Evolutionary conservation across 306 rosid genomes (phyloP).

Genomic region (Crotalaria pallida): DNA sequence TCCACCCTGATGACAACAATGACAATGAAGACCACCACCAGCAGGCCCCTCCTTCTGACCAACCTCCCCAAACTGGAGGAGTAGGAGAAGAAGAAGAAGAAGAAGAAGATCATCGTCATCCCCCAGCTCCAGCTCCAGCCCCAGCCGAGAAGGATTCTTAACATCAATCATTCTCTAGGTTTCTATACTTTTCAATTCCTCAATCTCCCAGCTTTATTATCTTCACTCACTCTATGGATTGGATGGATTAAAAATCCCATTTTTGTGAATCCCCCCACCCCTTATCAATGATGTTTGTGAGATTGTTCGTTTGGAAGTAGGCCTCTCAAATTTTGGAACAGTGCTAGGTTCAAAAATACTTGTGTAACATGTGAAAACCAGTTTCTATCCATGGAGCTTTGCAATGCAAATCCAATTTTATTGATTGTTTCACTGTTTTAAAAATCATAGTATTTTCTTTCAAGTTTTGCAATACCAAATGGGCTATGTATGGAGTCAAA

Average conservation of each 20-base stretch:
- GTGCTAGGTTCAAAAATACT: conserved; percentile 1
- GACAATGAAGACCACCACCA: conserved; percentile 52
- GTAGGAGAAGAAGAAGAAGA: too few relatives aligned
- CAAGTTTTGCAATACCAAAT: not conserved
- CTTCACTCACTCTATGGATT: conserved; percentile 23
- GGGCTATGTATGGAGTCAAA: not conserved
- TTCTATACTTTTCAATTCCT: conserved; percentile 26
- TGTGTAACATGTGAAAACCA: conserved; percentile 19
- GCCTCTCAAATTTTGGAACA: not conserved
- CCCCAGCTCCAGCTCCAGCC: conserved; percentile 31
- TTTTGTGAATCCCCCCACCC: conserved; percentile 25
- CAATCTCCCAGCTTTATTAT: conserved; percentile 6
- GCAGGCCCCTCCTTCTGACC: conserved; percentile 41
- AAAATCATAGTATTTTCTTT: not conserved
- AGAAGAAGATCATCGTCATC: conserved; percentile 27
- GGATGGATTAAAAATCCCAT: conserved; percentile 20
- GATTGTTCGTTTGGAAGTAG: conserved; percentile 18
- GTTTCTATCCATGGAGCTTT: conserved; percentile 17
- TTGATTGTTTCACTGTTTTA: not conserved
- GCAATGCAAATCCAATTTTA: conserved; percentile 18
- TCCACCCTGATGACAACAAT: conserved; percentile 54
- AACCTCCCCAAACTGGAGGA: conserved; percentile 38
- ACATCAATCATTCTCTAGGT: conserved; percentile 25
- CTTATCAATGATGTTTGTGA: conserved; percentile 9
- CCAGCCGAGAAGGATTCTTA: conserved; percentile 38